A percentile compares a stretch with the other conserved stretches of the same genome.
These are phyloP conservation scores for Cryptococcus neoformans DNA, from an alignment of 1,284 basidiomycete species.

Conservation along the genomic window DNA sequence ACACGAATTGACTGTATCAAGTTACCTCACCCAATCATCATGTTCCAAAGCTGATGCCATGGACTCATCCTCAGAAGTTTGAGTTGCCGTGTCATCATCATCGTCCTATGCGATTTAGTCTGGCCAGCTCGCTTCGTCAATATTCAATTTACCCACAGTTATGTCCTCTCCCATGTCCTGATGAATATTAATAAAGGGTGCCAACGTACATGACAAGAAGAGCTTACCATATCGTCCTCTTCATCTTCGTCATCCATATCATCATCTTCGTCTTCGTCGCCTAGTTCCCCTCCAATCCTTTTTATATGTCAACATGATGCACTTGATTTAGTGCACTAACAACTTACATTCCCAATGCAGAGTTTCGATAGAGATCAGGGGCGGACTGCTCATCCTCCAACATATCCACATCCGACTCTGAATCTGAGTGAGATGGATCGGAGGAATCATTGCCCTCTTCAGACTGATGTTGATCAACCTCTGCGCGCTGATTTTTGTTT, in stretches of 20 bases:
- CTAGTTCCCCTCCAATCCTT: slow-evolving; percentile 63
- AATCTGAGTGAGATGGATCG: slow-evolving; percentile 33
- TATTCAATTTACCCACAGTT: slow-evolving; percentile 5
- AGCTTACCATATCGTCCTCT: slow-evolving; percentile 56
- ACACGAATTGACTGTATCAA: neutral
- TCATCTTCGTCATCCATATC: slow-evolving; percentile 73
- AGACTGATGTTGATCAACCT: slow-evolving; percentile 52
- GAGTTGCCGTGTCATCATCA: slow-evolving; percentile 33
- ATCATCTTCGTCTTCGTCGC: slow-evolving; percentile 63
- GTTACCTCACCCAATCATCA: slow-evolving; percentile 13
- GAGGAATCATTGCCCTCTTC: slow-evolving; percentile 18
- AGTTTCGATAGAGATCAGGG: slow-evolving; percentile 90
- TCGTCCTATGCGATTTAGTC: slow-evolving; percentile 9
- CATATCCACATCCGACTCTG: slow-evolving; percentile 61
- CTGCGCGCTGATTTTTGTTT: slow-evolving; percentile 63
- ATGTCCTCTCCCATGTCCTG: slow-evolving; percentile 16
- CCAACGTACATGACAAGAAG: neutral
- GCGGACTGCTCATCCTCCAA: slow-evolving; percentile 65
- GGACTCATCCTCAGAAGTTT: slow-evolving; percentile 17
- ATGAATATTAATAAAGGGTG: no score
- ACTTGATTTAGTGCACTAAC: neutral
- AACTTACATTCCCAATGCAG: slow-evolving; percentile 88
- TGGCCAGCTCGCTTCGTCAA: neutral
- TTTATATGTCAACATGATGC: neutral
- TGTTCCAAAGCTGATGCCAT: slow-evolving; percentile 15